phyloP scores from a whole-genome alignment of 1,284 basidiomycete species.

The Pseudozyma sp. region DNA sequence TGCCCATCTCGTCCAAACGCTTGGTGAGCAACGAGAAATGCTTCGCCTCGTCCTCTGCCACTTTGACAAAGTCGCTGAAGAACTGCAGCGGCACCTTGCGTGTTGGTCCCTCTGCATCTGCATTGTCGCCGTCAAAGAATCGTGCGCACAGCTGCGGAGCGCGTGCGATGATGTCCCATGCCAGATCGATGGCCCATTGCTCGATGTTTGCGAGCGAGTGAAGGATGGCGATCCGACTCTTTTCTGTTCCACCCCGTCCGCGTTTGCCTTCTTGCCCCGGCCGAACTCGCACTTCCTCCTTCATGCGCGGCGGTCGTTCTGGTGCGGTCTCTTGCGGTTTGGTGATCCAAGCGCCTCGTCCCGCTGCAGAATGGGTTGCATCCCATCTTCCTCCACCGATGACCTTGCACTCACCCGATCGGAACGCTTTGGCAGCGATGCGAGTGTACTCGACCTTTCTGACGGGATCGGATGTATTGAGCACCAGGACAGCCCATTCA shows the following conservation, averaged over 20 bases:
- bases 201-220: slow-evolving; percentile 89
- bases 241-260: slow-evolving; percentile 73
- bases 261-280: slow-evolving; percentile 76
- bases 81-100: slow-evolving; percentile 62
- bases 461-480: slow-evolving; percentile 79
- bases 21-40: slow-evolving; percentile 71
- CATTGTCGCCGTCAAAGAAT: slow-evolving; percentile 25
- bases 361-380: slow-evolving; percentile 8
- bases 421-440: slow-evolving; percentile 78
- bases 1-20: slow-evolving; percentile 74
- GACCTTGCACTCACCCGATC: slow-evolving; percentile 76
- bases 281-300: slow-evolving; percentile 73
- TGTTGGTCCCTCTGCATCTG: slow-evolving; percentile 24
- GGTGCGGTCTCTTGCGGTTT: slow-evolving; percentile 72
- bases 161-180: slow-evolving; percentile 78
- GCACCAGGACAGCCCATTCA: slow-evolving; percentile 80
- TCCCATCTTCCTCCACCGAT: slow-evolving; percentile 72
- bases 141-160: slow-evolving; percentile 56
- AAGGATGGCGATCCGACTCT: slow-evolving; percentile 80
- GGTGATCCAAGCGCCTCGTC: slow-evolving; percentile 36
- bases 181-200: slow-evolving; percentile 79
- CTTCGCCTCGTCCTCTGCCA: slow-evolving; percentile 83
- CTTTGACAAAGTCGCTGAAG: slow-evolving; percentile 68
- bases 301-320: slow-evolving; percentile 75
- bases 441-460: slow-evolving; percentile 79